phyloP scores from a whole-genome alignment of 495 filamentous ascomycete species.

The Aspergillus diversus region DNA sequence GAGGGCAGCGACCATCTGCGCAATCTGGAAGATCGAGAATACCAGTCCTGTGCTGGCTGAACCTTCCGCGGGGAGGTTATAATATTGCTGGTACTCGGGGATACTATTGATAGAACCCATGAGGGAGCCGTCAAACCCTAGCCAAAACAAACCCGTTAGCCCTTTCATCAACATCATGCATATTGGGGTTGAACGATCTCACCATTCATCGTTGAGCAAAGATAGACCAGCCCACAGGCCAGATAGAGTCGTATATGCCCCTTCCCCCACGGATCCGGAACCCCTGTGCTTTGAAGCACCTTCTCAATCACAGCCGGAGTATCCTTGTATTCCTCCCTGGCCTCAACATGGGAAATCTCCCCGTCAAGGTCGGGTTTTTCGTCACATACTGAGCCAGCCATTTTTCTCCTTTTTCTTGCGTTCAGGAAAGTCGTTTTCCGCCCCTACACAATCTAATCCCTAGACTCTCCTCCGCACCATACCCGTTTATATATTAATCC shows the following conservation, averaged over 20 bases:
- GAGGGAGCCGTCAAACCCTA: conserved; percentile 1
- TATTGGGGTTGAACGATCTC: background rate
- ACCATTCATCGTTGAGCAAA: conserved; percentile 7
- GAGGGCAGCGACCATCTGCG: conserved; percentile 1
- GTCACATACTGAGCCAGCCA: too few relatives aligned
- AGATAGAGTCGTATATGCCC: background rate
- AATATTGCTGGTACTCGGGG: conserved; percentile 4
- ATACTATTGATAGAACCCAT: conserved; percentile 5
- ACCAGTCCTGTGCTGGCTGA: background rate
- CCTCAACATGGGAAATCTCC: too few relatives aligned
- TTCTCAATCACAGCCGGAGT: too few relatives aligned
- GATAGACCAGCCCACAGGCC: background rate
- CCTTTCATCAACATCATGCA: background rate
- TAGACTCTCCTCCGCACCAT: too few relatives aligned
- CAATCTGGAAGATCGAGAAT: conserved; percentile 2
- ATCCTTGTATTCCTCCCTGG: too few relatives aligned
- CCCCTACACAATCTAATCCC: too few relatives aligned
- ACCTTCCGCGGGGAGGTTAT: background rate
- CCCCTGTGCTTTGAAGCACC: too few relatives aligned
- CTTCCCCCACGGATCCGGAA: background rate
- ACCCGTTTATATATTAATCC: too few relatives aligned
- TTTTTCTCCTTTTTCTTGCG: too few relatives aligned
- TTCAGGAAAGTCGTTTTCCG: too few relatives aligned
- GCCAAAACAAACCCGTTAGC: too few relatives aligned
- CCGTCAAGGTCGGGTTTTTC: too few relatives aligned